phyloP scores from a whole-genome alignment of 441 rosid genomes.

The Eugenia klotzschiana region DNA sequence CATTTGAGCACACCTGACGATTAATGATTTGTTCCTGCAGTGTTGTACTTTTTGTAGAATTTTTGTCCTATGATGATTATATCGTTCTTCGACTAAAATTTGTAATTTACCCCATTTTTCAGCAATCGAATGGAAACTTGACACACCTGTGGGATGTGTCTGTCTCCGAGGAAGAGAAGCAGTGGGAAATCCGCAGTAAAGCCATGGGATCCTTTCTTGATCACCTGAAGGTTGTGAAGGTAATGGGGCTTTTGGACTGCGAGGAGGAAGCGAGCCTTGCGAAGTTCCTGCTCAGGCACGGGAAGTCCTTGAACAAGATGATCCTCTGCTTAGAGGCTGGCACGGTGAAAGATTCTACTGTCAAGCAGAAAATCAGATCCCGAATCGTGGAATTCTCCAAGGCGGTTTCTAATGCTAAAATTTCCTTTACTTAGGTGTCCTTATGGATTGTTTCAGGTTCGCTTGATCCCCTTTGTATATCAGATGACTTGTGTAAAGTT shows the following conservation, averaged over 20 bases:
- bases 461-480: background rate
- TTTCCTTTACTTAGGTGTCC: constrained; percentile 22
- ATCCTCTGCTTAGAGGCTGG: constrained; percentile 30
- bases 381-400: constrained; percentile 52
- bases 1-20: background rate
- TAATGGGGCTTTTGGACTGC: constrained; percentile 57
- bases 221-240: constrained; percentile 45
- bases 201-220: constrained; percentile 38
- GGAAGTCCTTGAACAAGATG: constrained; percentile 60
- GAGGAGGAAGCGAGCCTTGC: constrained; percentile 59
- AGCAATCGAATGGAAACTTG: constrained; percentile 59
- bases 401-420: constrained; percentile 68
- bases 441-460: background rate
- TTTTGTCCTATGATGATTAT: background rate
- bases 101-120: constrained; percentile 6
- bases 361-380: constrained; percentile 49
- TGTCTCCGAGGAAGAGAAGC: constrained; percentile 45
- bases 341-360: constrained; percentile 36
- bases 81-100: background rate
- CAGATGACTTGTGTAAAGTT: background rate
- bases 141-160: constrained; percentile 52
- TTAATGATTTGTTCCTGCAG: background rate
- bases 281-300: constrained; percentile 65
- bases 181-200: constrained; percentile 48
- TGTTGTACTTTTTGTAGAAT: background rate